A percentile compares a stretch with the other conserved stretches of the same genome.
Evolutionary conservation across 306 rosid genomes (phyloP).

Genomic region (Fragaria vesca): DNA sequence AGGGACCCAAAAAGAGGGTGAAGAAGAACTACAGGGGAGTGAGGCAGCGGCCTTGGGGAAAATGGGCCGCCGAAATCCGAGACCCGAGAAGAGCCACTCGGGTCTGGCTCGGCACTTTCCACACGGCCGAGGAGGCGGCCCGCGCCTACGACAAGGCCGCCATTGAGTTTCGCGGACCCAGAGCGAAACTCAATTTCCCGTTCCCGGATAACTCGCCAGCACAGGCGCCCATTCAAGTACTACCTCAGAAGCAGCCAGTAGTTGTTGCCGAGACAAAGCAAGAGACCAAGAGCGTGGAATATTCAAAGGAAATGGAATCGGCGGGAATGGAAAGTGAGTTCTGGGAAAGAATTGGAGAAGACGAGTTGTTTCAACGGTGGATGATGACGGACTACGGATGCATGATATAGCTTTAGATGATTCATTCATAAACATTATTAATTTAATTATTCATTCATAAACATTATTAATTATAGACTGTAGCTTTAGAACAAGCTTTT

Average conservation of each 20-base stretch:
- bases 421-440: no score
- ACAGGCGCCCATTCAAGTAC: not conserved
- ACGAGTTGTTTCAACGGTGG: constrained; percentile 41
- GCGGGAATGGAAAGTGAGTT: constrained; percentile 28
- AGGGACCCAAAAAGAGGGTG: constrained; percentile 32
- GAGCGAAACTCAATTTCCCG: constrained; percentile 90
- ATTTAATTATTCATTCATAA: no score
- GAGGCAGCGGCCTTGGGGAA: constrained; percentile 94
- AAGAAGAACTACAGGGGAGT: constrained; percentile 90
- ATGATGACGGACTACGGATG: constrained; percentile 44
- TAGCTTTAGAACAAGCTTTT: no score
- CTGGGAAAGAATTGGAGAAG: constrained; percentile 47
- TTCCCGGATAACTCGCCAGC: constrained; percentile 42
- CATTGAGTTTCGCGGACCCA: constrained; percentile 79
- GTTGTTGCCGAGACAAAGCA: not conserved
- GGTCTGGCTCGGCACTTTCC: constrained; percentile 90
- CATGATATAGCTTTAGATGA: no score
- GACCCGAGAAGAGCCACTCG: constrained; percentile 70
- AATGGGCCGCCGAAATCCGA: constrained; percentile 92
- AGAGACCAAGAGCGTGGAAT: constrained; percentile 6
- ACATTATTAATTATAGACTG: no score
- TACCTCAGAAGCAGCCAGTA: not conserved
- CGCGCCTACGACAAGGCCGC: constrained; percentile 82
- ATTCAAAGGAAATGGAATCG: not conserved
- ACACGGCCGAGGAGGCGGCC: constrained; percentile 81